Base-by-base conservation (phyloP, 2,329 filamentous ascomycete species). In the Botrytis tulipae region DNA sequence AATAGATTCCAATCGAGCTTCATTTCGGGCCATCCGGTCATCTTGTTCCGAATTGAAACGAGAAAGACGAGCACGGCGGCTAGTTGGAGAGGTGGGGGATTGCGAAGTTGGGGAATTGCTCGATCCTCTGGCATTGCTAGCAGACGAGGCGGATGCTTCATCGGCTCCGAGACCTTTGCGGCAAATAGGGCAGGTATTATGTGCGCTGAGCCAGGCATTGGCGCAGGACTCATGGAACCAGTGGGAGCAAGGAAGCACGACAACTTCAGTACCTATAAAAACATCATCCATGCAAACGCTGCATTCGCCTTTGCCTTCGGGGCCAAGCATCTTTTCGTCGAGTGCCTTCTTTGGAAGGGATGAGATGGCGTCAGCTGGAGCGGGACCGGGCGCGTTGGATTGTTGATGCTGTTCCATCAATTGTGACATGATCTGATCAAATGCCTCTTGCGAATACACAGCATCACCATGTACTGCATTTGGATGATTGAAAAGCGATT, bases 201-300 rank as follows among this genome's bases (percentile, higher is more conserved):
- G 95, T 82, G 97, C 93, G 78, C 88, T 89, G 70, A 98, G 84
- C 95, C 95, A 98, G 68, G 92, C 86, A 37, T 90, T 87, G 48
- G 96, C 92, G 79, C 95, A 98, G 40, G 88, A 85, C 73, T 91
- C 91, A 80, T 98, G 95, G 81, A 97, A 98, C 93, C 94, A 97
- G 80, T 99, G 96, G 74, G 90, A 92, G 83, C 96, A 99, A 0
- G 94, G 94, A 69, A 99, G 83, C 63, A 91, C 87, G 0, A 92
- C 88, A 8, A 95, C 93, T 80, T 93, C 90, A 44, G 93, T 90
- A 18, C 90, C 92, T 51, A 92, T 80, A 40, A 89, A 86, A 75
- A 97, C 91, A 42, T 93, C 89, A 72, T 98, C 94, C 85, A 98
- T 97, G 83, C 96, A 99, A 74, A 99, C 97, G 51, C 93, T 95